phyloP scores from a whole-genome alignment of 1,284 basidiomycete genomes.

The Fistulinella cinereoalba region DNA sequence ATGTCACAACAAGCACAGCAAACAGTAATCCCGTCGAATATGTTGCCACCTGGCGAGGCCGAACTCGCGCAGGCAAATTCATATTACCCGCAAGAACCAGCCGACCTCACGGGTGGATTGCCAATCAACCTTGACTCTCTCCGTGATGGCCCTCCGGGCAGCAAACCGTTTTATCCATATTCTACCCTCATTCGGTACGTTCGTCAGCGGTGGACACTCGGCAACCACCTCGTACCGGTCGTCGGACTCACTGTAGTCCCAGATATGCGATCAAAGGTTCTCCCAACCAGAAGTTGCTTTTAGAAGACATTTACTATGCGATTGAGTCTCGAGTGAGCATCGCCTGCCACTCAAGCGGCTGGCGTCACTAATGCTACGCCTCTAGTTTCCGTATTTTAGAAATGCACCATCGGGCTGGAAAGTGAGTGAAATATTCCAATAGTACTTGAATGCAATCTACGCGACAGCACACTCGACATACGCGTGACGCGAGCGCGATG shows the following conservation, averaged over 20 bases:
- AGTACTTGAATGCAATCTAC: too few relatives aligned
- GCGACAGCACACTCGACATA: too few relatives aligned
- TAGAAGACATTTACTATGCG: constrained; percentile 86
- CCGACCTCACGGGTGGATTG: constrained; percentile 73
- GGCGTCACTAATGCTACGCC: constrained; percentile 12
- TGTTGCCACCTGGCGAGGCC: constrained; percentile 40
- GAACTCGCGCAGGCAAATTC: constrained; percentile 52
- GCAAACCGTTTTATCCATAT: constrained; percentile 84
- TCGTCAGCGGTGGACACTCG: constrained; percentile 1
- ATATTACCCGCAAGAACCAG: constrained; percentile 69
- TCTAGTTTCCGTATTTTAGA: constrained; percentile 80
- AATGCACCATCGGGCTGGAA: constrained; percentile 83
- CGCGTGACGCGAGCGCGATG: constrained; percentile 49
- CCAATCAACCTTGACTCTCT: constrained; percentile 82
- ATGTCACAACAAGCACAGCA: constrained; percentile 40
- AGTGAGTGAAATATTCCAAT: constrained; percentile 44
- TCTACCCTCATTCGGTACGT: constrained; percentile 79
- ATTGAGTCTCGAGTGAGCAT: constrained; percentile 75
- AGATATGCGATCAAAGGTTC: constrained; percentile 87
- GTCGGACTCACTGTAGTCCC: constrained; percentile 9
- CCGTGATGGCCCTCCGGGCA: constrained; percentile 77
- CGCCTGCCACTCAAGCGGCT: not conserved
- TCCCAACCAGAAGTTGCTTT: constrained; percentile 73
- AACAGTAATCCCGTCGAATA: constrained; percentile 44
- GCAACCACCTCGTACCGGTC: not conserved